Percentiles rank a stretch among this genome's conserved stretches.
These are phyloP conservation scores for Metschnikowia matae DNA, from an alignment of 805 yeast genomes.

Conservation along the genomic window DNA sequence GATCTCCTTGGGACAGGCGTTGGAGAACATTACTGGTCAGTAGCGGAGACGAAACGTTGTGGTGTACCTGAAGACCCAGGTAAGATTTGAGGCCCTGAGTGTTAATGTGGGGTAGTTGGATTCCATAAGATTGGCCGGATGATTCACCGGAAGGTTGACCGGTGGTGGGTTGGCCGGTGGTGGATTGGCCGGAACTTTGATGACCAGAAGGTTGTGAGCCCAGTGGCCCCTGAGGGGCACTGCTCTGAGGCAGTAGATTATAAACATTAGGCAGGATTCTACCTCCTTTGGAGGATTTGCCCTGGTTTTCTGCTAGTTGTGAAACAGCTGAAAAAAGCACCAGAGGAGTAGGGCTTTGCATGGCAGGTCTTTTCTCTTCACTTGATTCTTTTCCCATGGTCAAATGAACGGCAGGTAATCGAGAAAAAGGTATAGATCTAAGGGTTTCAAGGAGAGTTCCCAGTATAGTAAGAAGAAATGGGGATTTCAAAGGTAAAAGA, in stretches of 20 bases:
- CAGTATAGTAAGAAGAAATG: too few species aligned
- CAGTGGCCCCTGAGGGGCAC: neutral
- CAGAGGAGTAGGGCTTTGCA: slow-evolving; percentile 3
- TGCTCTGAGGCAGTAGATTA: slow-evolving; percentile 3
- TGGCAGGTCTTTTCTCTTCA: neutral
- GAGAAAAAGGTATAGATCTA: neutral
- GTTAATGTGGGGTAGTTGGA: too few species aligned
- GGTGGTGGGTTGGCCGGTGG: too few species aligned
- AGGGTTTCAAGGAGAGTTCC: too few species aligned
- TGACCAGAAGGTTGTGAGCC: too few species aligned
- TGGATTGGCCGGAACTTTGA: too few species aligned
- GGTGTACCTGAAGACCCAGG: neutral
- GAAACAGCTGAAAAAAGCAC: neutral
- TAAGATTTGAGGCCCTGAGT: too few species aligned
- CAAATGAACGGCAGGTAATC: too few species aligned
- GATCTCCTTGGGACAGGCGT: neutral
- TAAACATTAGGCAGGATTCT: neutral
- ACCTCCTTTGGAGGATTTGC: neutral
- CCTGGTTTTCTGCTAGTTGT: neutral
- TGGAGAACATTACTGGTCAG: slow-evolving; percentile 1
- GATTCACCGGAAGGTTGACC: too few species aligned
- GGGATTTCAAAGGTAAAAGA: too few species aligned
- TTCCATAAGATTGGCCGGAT: too few species aligned
- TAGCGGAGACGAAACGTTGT: neutral
- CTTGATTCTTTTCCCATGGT: neutral